Evolutionary conservation across 192 early-diverging fungal species (phyloP), one percentile per base, ranked within the genome.

Genomic region (Linnemannia schmuckeri): DNA sequence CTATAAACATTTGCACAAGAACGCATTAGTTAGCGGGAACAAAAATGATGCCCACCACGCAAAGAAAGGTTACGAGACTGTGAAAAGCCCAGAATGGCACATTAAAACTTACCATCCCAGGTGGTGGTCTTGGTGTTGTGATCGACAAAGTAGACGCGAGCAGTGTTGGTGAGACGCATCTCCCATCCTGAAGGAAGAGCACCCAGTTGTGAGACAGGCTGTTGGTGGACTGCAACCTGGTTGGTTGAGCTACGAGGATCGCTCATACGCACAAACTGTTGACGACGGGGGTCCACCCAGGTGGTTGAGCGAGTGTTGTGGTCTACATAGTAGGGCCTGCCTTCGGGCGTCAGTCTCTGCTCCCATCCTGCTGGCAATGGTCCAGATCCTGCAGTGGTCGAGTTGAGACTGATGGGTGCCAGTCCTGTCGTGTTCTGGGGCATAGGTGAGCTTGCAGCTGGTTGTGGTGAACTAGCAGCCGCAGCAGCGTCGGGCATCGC

Each of bases 121-220:
- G 98, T 99, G 8, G 98, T 99, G 17, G 96, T 98, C 87, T 98
- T 99, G 69, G 96, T 95, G 84, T 97, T 97, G 90, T 99, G 98
- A 88, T 99, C 98, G 18, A 99, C 97, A 93, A 99, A 99, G 90
- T 99, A 99, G 30, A 97, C 96, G 30, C 97, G 90, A 18, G 97
- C 98, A 27, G 96, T 98, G 79, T 94, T 95, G 15, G 97, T 99
- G 70, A 97, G 91, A 24, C 98, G 94, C 98, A 99, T 99, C 85
- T 99, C 98, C 98, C 98, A 99, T 30, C 98, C 98, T 49, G 96
- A 96, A 22, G 98, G 98, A 78, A 99, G 88, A 66, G 97, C 96
- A 0, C 98, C 98, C 9, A 99, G 89, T 42, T 94, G 91, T 3
- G 93, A 92, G 9, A 93, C 88, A 24, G 94, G 94, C 78, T 96